Base-by-base conservation (phyloP, 805 yeast species). In the Lipomyces chichibuensis region DNA sequence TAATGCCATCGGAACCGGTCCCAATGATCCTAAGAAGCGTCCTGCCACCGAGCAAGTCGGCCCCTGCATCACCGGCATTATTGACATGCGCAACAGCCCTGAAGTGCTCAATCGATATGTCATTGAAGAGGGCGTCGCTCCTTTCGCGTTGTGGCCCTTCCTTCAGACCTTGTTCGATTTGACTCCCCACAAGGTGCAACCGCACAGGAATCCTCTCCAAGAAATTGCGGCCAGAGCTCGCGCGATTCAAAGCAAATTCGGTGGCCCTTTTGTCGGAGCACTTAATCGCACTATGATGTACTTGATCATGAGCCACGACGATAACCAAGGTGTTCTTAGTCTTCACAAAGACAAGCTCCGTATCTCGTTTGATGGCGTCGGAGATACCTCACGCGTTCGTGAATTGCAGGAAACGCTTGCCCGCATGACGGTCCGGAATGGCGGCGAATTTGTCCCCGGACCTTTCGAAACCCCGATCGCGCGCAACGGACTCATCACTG, bases 71-170 rank as follows among this genome's bases (percentile, higher is more conserved):
- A 43, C 49, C 3, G 49, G 49, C 49, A 43, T 43, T 17, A 17
- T 43, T n/a, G 49, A 43, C 49, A 43, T 43, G 49, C 49, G 49
- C 23, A 43, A 43, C 11, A 17, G 3, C 49, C 49, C 49, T 5
- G 49, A 43, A 17, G 20, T 43, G 3, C 49, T 43, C 23, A n/a
- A n/a, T 1, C 49, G 49, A 17, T 43, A 43, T 3, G 49, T 43
- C 49, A n/a, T 43, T 43, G 49, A 43, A n/a, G 49, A 43, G 49
- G 49, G 49, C 20, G 49, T 43, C 6, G 49, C 49, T 43, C 49
- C 49, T 43, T 43, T 43, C 49, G 49, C 49, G 20, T 7, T 43
- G 49, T 43, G 49, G 49, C 49, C 49, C 3, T 43, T 43, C 49
- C 49, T 43, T 17, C 49, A 43, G 49, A 7, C 49, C 11, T 4